Base-by-base conservation (phyloP, 495 filamentous ascomycete species). In the Aspergillus homomorphus region DNA sequence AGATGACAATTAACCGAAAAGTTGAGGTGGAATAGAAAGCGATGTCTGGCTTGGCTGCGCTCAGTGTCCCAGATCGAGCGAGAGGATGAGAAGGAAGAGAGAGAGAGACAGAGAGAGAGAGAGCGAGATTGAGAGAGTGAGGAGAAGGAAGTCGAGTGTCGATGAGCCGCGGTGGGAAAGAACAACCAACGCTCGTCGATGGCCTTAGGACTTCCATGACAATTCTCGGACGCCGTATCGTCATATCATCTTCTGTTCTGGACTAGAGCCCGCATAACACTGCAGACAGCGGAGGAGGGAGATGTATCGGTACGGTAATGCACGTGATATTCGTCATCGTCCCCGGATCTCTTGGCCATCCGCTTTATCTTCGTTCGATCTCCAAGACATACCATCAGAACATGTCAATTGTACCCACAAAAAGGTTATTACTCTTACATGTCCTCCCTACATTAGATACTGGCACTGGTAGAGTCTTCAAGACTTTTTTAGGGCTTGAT, bases 281-380 rank as follows among this genome's bases (percentile, higher is more conserved):
- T 8, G 18, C 3, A n/a, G 49, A 28, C 26, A 23, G 28, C 38
- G 4, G 57, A 53, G 45, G 51, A 20, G 64, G 51, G 57, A 51
- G 42, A 18, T 51, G 64, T 66, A 60, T 58, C 21, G 4, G 18
- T 24, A 52, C 26, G 12, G 61, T 63, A 61, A 41, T 22, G 8
- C 64, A 66, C 64, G 64, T 66, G 64, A 66, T 44, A 22, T 5
- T 52, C 33, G 33, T 38, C 33, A 38, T 38, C 33, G 33, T 46
- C 22, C 52, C 42, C 41, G 26, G 30, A 41, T 48, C 44, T 14
- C 43, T 26, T 15, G 51, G 44, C 22, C 23, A 51, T 51, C 48
- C 3, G n/a, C 46, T 21, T 18, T 28, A 41, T 58, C 51, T 20
- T 45, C 30, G 26, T 41, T 21, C 16, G 28, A 41, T 23, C 33